A percentile compares a stretch with the other conserved stretches of the same genome.
Evolutionary conservation across 2,329 filamentous ascomycete genomes (phyloP).

Genomic region (Elsinoe batatas): DNA sequence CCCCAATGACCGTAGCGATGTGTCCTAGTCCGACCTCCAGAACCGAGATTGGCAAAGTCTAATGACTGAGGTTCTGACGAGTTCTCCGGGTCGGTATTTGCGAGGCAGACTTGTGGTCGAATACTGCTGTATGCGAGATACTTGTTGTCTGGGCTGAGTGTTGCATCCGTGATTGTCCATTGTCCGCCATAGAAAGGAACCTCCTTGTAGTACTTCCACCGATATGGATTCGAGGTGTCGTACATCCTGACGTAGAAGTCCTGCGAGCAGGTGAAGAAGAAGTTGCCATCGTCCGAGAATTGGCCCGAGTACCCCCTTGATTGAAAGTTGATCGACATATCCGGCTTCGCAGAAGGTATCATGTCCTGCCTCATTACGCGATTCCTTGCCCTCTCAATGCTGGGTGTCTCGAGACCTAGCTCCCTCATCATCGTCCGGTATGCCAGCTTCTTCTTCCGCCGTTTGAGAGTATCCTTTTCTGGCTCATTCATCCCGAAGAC

Average conservation of each 20-base stretch:
- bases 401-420: slow-evolving; percentile 56
- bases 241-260: slow-evolving; percentile 96
- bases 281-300: slow-evolving; percentile 94
- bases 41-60: slow-evolving; percentile 53
- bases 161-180: slow-evolving; percentile 95
- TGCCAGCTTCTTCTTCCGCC: slow-evolving; percentile 53
- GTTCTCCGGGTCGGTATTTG: slow-evolving; percentile 76
- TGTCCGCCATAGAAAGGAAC: slow-evolving; percentile 83
- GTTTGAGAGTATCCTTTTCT: slow-evolving; percentile 24
- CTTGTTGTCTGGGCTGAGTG: slow-evolving; percentile 80
- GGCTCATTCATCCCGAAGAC: slow-evolving; percentile 62
- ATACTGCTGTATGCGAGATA: slow-evolving; percentile 91
- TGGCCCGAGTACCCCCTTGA: slow-evolving; percentile 87
- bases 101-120: slow-evolving; percentile 70
- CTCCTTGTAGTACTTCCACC: slow-evolving; percentile 94
- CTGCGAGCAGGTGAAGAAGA: slow-evolving; percentile 87
- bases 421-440: slow-evolving; percentile 71
- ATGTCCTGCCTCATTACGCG: slow-evolving; percentile 58
- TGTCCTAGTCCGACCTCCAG: slow-evolving; percentile 20
- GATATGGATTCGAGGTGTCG: slow-evolving; percentile 88
- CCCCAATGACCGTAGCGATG: slow-evolving; percentile 33
- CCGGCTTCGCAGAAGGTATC: slow-evolving; percentile 66
- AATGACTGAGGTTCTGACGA: slow-evolving; percentile 67
- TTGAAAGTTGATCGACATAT: slow-evolving; percentile 81
- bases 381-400: slow-evolving; percentile 50